Evolutionary conservation across 2,329 filamentous ascomycete genomes (phyloP).

Genomic region (Pestalotiopsis sp.): DNA sequence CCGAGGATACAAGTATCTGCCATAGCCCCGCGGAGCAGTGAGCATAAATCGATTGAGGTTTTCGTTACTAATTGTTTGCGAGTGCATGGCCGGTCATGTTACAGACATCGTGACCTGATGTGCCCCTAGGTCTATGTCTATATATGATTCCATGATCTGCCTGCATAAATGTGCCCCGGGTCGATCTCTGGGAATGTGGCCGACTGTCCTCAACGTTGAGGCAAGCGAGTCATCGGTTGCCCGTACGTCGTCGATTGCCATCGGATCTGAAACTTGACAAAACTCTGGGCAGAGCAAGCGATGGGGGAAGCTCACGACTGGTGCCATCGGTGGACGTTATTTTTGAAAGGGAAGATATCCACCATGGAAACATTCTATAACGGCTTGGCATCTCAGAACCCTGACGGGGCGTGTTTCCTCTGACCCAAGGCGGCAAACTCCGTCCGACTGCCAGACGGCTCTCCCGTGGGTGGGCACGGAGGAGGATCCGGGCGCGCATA

Average conservation of each 20-base stretch:
- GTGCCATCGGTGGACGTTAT: background rate
- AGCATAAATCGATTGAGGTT: too few species aligned
- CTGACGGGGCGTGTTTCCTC: background rate
- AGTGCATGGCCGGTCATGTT: too few species aligned
- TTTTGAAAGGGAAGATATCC: background rate
- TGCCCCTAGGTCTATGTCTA: too few species aligned
- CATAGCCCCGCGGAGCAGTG: too few species aligned
- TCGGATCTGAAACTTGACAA: background rate
- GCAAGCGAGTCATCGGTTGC: background rate
- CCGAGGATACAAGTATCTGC: background rate
- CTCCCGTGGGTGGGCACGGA: background rate
- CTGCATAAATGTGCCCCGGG: too few species aligned
- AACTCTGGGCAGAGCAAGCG: background rate
- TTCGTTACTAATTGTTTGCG: too few species aligned
- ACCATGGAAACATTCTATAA: constrained; percentile 5
- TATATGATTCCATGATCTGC: too few species aligned
- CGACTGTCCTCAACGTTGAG: too few species aligned
- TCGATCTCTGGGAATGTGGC: too few species aligned
- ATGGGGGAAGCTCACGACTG: background rate
- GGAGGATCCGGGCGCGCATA: background rate
- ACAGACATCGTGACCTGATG: too few species aligned
- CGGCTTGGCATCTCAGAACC: constrained; percentile 7
- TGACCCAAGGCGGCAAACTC: background rate
- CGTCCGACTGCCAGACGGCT: background rate
- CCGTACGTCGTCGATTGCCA: background rate